These are phyloP conservation scores for Austroboletus niveus DNA, from an alignment of 1,284 basidiomycete genomes.

Conservation along the genomic window DNA sequence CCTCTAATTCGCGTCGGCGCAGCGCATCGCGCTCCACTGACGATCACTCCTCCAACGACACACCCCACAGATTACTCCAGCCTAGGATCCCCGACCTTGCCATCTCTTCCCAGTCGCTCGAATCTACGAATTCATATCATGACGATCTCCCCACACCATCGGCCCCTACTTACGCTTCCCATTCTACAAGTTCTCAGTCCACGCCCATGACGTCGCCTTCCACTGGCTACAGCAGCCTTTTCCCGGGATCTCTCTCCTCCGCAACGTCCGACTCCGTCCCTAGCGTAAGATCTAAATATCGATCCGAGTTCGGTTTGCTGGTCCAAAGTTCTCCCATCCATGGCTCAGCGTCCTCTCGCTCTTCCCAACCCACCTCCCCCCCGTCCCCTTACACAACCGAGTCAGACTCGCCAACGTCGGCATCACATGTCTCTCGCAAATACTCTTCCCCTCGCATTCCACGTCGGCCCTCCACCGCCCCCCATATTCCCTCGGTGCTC, in stretches of 20 bases:
- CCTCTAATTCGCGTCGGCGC: conserved; percentile 7
- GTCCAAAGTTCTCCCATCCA: conserved; percentile 9
- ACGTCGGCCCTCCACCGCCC: conserved; percentile 15
- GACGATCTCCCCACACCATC: conserved; percentile 11
- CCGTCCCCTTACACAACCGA: conserved; percentile 16
- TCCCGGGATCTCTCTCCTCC: conserved; percentile 25
- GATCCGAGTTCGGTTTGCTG: conserved; percentile 19
- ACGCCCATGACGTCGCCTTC: conserved; percentile 30
- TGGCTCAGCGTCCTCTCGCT: conserved; percentile 15
- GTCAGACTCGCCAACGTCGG: conserved; percentile 15
- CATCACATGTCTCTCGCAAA: not conserved
- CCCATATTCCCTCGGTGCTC: conserved; percentile 3
- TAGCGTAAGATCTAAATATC: conserved; percentile 8
- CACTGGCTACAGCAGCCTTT: conserved; percentile 18
- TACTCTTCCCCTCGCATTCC: not conserved
- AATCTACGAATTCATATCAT: conserved; percentile 6
- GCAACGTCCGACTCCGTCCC: conserved; percentile 27
- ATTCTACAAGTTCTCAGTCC: conserved; percentile 20
- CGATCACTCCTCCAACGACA: conserved; percentile 12
- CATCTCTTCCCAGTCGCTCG: conserved; percentile 22
- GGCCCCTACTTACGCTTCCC: not conserved
- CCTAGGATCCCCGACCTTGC: conserved; percentile 13
- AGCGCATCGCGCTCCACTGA: conserved; percentile 21
- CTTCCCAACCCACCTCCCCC: conserved; percentile 13
- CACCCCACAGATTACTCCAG: conserved; percentile 8